A percentile compares a stretch with the other conserved stretches of the same genome.
Conservation (phyloP, 164 flowering plant genomes). For the Chloranthus sessilifolius region DNA sequence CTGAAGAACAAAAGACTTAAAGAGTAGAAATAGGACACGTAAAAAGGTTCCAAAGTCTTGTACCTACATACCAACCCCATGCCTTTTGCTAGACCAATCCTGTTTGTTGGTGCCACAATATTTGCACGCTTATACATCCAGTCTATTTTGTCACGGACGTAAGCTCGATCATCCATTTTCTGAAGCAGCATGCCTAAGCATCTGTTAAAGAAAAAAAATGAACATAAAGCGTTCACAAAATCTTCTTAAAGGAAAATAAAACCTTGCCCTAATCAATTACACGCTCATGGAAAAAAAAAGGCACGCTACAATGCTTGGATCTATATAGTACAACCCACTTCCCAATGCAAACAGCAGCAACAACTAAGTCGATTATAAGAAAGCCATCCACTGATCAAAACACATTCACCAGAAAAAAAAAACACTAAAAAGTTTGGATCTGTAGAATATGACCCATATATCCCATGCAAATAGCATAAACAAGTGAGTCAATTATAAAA, state of each 20-base stretch:
- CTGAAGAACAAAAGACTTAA: constrained; percentile 25
- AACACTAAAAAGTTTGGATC: too few species aligned
- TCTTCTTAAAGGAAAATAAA: not conserved
- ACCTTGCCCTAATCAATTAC: not conserved
- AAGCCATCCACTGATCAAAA: too few species aligned
- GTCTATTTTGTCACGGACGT: constrained; percentile 76
- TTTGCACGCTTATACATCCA: constrained; percentile 86
- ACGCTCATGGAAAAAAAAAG: not conserved
- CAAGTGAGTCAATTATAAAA: too few species aligned
- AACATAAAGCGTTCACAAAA: not conserved
- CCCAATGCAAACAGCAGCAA: too few species aligned
- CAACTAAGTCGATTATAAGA: too few species aligned
- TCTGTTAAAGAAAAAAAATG: constrained; percentile 30
- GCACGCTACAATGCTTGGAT: too few species aligned
- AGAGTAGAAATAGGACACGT: not conserved
- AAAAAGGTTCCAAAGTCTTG: not conserved
- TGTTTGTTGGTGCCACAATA: constrained; percentile 64
- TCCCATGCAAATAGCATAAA: too few species aligned
- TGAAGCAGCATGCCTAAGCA: constrained; percentile 92
- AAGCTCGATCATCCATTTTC: constrained; percentile 68
- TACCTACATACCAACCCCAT: constrained; percentile 78
- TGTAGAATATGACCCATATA: too few species aligned
- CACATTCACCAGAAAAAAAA: too few species aligned
- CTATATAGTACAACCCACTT: too few species aligned
- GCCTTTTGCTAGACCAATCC: constrained; percentile 95